Conservation (phyloP, 2,329 filamentous ascomycete genomes). For the Ceratocystis variospora region DNA sequence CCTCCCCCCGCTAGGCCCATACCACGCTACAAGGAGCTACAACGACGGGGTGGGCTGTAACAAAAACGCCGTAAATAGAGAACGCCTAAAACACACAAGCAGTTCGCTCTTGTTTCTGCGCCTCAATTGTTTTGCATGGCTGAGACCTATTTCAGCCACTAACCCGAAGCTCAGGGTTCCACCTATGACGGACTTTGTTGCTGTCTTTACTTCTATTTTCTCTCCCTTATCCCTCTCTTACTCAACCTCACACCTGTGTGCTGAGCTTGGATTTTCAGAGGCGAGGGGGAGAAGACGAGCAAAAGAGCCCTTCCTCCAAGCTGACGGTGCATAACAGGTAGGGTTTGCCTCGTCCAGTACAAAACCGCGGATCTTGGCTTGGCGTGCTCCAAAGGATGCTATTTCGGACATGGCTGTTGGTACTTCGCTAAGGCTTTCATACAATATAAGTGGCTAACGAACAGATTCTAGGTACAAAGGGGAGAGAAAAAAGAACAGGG, state of each 20-base stretch:
- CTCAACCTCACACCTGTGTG: not conserved
- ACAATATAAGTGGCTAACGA: conserved; percentile 4
- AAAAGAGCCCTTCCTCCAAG: not conserved
- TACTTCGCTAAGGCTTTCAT: conserved; percentile 1
- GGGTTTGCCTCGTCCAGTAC: not conserved
- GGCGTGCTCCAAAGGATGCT: not conserved
- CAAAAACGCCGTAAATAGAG: conserved; percentile 1
- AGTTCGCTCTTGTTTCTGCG: conserved; percentile 5
- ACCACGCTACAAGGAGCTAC: not conserved
- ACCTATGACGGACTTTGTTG: not conserved
- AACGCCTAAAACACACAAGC: conserved; percentile 1
- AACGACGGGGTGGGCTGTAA: not conserved
- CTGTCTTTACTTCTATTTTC: not conserved
- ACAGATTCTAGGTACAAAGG: not conserved
- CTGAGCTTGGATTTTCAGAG: not conserved
- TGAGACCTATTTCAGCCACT: conserved; percentile 4
- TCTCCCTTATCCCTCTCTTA: not conserved
- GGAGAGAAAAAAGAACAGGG: not conserved
- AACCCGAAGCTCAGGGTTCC: not conserved
- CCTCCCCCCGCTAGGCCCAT: too few species aligned
- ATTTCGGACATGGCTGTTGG: conserved; percentile 6
- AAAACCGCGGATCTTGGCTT: not conserved
- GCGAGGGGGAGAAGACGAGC: not conserved
- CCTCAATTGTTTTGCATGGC: conserved; percentile 1
- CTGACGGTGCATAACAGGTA: not conserved